Evolutionary conservation across 176 grass and related monocot species (phyloP).

Genomic region (Alopecurus myosuroides): DNA sequence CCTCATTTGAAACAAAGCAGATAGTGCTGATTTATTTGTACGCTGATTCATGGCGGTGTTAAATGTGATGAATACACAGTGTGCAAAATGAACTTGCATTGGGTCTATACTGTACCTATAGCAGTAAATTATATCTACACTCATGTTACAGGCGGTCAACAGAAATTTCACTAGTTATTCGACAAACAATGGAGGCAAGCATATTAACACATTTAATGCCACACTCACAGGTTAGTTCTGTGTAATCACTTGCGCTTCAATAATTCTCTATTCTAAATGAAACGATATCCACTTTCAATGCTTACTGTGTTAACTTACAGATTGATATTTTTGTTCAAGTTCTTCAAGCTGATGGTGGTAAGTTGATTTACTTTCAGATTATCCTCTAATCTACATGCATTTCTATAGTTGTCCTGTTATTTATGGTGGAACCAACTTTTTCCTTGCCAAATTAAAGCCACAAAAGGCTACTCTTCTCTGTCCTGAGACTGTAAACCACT

Average conservation of each 20-base stretch:
- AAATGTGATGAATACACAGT: not conserved
- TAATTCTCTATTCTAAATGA: not conserved
- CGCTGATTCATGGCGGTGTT: not conserved
- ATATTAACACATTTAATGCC: slow-evolving; percentile 89
- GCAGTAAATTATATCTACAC: not conserved
- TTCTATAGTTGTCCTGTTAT: not conserved
- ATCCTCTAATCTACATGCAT: not conserved
- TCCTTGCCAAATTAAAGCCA: not conserved
- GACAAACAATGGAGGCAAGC: slow-evolving; percentile 95
- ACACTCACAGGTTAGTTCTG: slow-evolving; percentile 60
- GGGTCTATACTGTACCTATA: not conserved
- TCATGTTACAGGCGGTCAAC: slow-evolving; percentile 69
- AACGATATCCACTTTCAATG: not conserved
- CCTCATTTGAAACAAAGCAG: not conserved
- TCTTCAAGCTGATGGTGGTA: slow-evolving; percentile 99
- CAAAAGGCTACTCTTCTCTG: not conserved
- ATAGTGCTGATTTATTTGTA: not conserved
- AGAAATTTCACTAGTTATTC: slow-evolving; percentile 96
- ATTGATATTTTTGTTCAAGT: slow-evolving; percentile 99
- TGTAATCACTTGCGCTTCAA: not conserved
- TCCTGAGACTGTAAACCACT: not conserved
- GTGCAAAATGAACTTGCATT: not conserved
- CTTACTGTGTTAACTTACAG: slow-evolving; percentile 32
- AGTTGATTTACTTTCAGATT: not conserved
- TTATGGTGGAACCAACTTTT: not conserved